phyloP scores from a whole-genome alignment of 2,329 filamentous ascomycete species.

The Sporothrix luriei region DNA sequence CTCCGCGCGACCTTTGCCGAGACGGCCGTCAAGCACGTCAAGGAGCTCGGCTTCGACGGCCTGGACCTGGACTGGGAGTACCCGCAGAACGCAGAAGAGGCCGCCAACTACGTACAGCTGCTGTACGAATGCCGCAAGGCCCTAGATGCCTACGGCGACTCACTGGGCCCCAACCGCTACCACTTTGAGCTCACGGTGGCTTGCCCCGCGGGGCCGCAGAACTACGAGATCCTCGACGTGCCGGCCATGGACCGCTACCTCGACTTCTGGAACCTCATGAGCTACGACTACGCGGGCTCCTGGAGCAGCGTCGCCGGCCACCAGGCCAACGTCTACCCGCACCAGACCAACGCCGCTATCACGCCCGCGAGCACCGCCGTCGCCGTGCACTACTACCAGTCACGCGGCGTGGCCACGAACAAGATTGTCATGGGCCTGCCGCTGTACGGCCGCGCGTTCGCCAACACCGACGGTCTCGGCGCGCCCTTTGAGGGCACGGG shows the following conservation, averaged over 20 bases:
- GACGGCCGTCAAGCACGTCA: constrained; percentile 72
- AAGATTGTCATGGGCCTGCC: constrained; percentile 93
- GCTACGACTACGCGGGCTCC: constrained; percentile 82
- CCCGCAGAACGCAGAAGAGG: constrained; percentile 58
- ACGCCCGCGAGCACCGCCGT: constrained; percentile 78
- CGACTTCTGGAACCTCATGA: constrained; percentile 83
- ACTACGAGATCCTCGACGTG: constrained; percentile 66
- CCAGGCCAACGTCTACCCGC: constrained; percentile 73
- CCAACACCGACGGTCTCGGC: constrained; percentile 75
- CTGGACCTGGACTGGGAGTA: constrained; percentile 64
- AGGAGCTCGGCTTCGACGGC: constrained; percentile 77
- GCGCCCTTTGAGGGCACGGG: constrained; percentile 70
- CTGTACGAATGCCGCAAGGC: constrained; percentile 59
- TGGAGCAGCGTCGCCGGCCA: constrained; percentile 76
- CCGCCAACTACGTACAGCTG: constrained; percentile 61
- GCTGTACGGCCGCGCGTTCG: constrained; percentile 84
- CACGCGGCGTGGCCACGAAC: constrained; percentile 61
- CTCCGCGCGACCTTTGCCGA: constrained; percentile 74
- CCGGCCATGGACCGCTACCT: constrained; percentile 65
- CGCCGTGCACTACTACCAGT: constrained; percentile 71
- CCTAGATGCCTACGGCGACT: constrained; percentile 59
- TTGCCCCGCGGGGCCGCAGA: constrained; percentile 63
- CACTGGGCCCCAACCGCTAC: constrained; percentile 45
- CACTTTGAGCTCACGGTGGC: constrained; percentile 68
- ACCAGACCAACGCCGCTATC: constrained; percentile 54